Conservation (phyloP, 768 basidiomycete species). For the Dendrothele bispora region DNA sequence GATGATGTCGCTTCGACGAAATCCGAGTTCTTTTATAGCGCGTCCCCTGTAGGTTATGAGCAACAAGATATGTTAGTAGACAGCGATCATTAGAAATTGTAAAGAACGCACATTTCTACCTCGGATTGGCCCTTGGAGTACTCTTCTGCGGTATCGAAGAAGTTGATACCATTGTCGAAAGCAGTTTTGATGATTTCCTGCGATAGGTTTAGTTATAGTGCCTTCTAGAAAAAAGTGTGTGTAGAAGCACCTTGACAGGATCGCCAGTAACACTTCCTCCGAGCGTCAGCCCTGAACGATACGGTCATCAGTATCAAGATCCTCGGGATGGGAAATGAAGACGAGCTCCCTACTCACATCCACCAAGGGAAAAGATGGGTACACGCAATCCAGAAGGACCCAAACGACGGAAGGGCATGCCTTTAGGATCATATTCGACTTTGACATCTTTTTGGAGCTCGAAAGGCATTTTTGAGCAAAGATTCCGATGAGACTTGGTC, state of each 20-base stretch:
- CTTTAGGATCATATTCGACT: slow-evolving; percentile 35
- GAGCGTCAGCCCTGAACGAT: slow-evolving; percentile 48
- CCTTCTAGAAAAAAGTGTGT: slow-evolving; percentile 1
- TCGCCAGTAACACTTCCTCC: slow-evolving; percentile 67
- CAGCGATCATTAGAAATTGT: neutral
- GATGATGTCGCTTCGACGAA: slow-evolving; percentile 66
- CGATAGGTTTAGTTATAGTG: neutral
- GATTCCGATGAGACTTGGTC: no score
- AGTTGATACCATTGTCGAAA: slow-evolving; percentile 75
- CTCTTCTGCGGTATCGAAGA: slow-evolving; percentile 71
- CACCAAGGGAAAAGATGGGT: slow-evolving; percentile 55
- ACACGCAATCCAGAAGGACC: slow-evolving; percentile 53
- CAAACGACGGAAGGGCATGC: slow-evolving; percentile 45
- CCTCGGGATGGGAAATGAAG: neutral
- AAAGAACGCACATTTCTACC: slow-evolving; percentile 57
- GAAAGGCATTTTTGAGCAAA: no score
- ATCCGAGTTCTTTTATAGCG: slow-evolving; percentile 70
- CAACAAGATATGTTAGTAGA: neutral
- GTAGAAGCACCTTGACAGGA: slow-evolving; percentile 57
- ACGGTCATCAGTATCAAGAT: neutral
- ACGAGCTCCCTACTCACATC: slow-evolving; percentile 33
- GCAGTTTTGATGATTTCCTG: slow-evolving; percentile 79
- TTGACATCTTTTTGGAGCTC: slow-evolving; percentile 9
- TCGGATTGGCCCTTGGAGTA: slow-evolving; percentile 71
- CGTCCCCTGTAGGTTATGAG: slow-evolving; percentile 48